Evolutionary conservation across 139 green algal genomes (phyloP).

Genomic region (Picochlorum costavermella): DNA sequence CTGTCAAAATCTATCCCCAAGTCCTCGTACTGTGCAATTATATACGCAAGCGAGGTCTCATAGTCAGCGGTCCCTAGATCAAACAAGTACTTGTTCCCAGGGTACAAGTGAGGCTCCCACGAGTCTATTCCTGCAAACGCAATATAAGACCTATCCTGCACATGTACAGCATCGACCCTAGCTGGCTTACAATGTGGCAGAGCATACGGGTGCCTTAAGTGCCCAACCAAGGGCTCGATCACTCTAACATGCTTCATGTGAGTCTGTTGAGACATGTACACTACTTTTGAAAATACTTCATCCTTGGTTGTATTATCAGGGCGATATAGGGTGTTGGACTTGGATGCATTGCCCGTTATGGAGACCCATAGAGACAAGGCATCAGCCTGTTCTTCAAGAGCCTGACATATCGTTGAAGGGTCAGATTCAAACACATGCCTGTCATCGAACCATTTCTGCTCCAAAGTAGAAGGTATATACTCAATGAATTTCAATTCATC

Average conservation of each 20-base stretch:
- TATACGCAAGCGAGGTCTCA: constrained; percentile 1
- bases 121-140: constrained; percentile 2
- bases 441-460: not conserved
- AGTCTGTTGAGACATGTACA: not conserved
- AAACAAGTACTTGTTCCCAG: constrained; percentile 7
- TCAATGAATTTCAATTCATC: constrained; percentile 3
- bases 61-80: constrained; percentile 7
- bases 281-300: not conserved
- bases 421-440: not conserved
- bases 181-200: constrained; percentile 7
- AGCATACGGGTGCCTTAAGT: constrained; percentile 9
- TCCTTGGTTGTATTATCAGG: constrained; percentile 1
- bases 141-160: constrained; percentile 7
- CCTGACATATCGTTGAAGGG: not conserved
- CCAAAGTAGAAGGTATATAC: not conserved
- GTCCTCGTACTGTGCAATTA: constrained; percentile 3
- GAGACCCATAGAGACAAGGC: not conserved
- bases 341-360: not conserved
- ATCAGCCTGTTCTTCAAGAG: not conserved
- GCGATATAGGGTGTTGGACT: not conserved
- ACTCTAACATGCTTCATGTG: not conserved
- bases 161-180: not conserved
- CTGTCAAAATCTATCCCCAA: constrained; percentile 5
- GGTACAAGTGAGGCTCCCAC: constrained; percentile 2
- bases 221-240: constrained; percentile 7